phyloP scores from a whole-genome alignment of 352 stramenopile genomes.

The Phytophthora macrochlamydospora region DNA sequence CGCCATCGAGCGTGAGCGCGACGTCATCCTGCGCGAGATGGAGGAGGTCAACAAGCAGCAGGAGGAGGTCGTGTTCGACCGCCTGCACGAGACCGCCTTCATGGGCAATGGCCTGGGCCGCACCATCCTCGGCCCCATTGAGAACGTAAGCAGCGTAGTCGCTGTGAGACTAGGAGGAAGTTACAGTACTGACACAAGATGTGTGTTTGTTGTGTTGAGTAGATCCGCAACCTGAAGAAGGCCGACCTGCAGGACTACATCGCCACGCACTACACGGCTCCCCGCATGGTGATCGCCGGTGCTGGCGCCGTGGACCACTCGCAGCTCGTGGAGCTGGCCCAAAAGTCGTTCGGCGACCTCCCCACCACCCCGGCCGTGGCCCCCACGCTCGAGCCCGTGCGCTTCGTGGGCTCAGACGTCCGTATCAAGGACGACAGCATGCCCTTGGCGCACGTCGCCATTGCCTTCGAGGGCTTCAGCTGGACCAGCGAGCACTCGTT shows the following conservation, averaged over 20 bases:
- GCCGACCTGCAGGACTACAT: conserved; percentile 98
- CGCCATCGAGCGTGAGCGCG: conserved; percentile 97
- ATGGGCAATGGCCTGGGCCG: conserved; percentile 96
- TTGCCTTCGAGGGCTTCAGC: conserved; percentile 98
- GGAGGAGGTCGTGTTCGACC: conserved; percentile 98
- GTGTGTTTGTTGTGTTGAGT: conserved; percentile 12
- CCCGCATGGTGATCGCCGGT: conserved; percentile 98
- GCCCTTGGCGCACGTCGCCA: conserved; percentile 93
- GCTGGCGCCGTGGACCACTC: conserved; percentile 97
- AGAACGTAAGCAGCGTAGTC: conserved; percentile 92
- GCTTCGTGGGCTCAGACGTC: conserved; percentile 91
- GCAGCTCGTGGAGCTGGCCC: conserved; percentile 96
- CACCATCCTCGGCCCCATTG: conserved; percentile 98
- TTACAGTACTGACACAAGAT: conserved; percentile 2
- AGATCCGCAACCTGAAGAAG: conserved; percentile 93
- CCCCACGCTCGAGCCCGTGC: conserved; percentile 76
- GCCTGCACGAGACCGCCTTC: conserved; percentile 99
- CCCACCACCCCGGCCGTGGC: conserved; percentile 77
- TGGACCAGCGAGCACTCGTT: conserved; percentile 99
- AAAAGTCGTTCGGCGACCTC: conserved; percentile 97
- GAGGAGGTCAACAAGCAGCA: conserved; percentile 99
- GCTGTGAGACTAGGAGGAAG: not conserved
- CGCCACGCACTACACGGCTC: conserved; percentile 99
- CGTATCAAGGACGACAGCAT: conserved; percentile 91
- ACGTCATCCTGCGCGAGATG: conserved; percentile 99